Base-by-base conservation (phyloP, 192 early-diverging fungal genomes). In the Coemansia sp. region DNA sequence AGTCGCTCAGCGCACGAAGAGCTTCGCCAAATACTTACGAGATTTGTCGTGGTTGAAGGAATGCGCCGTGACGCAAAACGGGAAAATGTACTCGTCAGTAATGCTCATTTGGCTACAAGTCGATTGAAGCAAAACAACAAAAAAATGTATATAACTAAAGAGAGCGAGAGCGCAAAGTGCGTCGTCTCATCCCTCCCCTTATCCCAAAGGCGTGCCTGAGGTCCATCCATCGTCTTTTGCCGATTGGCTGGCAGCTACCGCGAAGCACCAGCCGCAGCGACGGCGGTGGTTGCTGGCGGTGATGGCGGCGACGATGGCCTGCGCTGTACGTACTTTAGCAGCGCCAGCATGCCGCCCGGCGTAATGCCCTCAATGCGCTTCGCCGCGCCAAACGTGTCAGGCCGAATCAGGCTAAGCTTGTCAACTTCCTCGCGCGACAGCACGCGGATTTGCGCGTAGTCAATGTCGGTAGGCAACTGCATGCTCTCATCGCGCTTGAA, bases 21-120 rank as follows among this genome's bases (percentile, higher is more conserved):
- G 12, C 17, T 10, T 37, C n/a, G 58, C 58, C 17, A 24, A 24
- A 38, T 67, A 84, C 85, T 76, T 87, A 95, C 94, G 87, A 46
- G 93, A 86, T 71, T 91, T 87, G 86, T 97, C 91, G 61, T 87
- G 77, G 86, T 97, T 97, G 77, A 97, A 99, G 20, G 94, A 79
- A 74, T 98, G 93, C 67, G 92, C 89, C n/a, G 96, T 94, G 70
- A 99, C 93, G 67, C 76, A 79, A 47, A 83, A 83, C 14, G 84
- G 84, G 62, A 85, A 85, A 62, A 65, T 62, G 62, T 70, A 65
- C 51, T 85, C 79, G 68, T 81, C 70, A 22, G 82, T 45, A 43
- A 82, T 59, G 31, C 73, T 73, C 84, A 85, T 85, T 59, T 41
- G 45, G 14, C 15, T 31, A 27, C 15, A 15, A n/a, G 3, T 51